phyloP scores from a whole-genome alignment of 805 yeast species.

The Grigorovia humatica region DNA sequence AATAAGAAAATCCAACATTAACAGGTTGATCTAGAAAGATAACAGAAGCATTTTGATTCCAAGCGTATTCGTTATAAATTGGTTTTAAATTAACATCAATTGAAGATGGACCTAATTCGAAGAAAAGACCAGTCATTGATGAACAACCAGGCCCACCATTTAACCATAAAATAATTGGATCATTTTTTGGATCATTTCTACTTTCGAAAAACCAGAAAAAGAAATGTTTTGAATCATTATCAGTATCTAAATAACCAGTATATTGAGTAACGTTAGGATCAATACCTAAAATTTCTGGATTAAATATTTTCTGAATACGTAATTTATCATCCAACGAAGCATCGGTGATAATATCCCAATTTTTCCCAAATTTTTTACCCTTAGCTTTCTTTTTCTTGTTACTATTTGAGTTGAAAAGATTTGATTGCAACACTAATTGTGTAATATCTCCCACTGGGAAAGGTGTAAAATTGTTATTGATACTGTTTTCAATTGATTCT shows the following conservation, averaged over 20 bases:
- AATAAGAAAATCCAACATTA: conserved; percentile 82
- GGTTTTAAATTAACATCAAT: conserved; percentile 40
- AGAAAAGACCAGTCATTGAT: conserved; percentile 94
- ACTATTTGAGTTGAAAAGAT: neutral
- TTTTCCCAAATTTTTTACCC: conserved; percentile 5
- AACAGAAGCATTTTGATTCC: conserved; percentile 74
- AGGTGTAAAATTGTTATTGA: neutral
- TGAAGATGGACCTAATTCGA: conserved; percentile 88
- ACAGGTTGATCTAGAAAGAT: conserved; percentile 91
- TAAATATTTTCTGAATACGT: conserved; percentile 43
- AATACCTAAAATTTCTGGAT: conserved; percentile 62
- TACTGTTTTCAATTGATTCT: neutral
- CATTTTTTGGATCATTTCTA: conserved; percentile 76
- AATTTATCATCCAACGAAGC: conserved; percentile 37
- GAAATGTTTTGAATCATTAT: conserved; percentile 78
- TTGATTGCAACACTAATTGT: neutral
- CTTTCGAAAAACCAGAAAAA: conserved; percentile 81
- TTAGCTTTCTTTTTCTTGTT: neutral
- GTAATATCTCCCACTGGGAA: neutral
- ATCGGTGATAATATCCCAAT: conserved; percentile 24
- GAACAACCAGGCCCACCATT: conserved; percentile 99
- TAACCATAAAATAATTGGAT: conserved; percentile 83
- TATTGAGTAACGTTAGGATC: conserved; percentile 69
- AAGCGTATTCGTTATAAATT: conserved; percentile 56
- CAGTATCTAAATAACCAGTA: conserved; percentile 77